phyloP scores from a whole-genome alignment of 306 rosid species.

The Amphicarpaea edgeworthii region DNA sequence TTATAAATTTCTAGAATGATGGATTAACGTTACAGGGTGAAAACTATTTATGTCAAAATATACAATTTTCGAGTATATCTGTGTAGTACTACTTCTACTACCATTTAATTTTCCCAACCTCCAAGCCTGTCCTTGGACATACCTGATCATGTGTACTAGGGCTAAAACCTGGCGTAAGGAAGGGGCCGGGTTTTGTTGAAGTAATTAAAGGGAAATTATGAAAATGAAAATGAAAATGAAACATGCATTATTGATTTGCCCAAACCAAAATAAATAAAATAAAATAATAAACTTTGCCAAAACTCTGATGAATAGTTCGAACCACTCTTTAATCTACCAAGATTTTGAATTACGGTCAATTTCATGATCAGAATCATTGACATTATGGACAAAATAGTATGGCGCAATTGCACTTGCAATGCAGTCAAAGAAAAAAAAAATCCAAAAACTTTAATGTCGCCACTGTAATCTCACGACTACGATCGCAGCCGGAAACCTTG shows the following conservation, averaged over 20 bases:
- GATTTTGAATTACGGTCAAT: too few relatives aligned
- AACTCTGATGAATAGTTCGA: too few relatives aligned
- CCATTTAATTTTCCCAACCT: not conserved
- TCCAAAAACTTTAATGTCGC: not conserved
- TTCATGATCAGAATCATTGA: too few relatives aligned
- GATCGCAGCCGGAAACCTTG: not conserved
- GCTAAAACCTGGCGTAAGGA: conserved; percentile 2
- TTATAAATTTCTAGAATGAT: conserved; percentile 21
- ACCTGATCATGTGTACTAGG: not conserved
- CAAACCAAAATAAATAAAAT: too few relatives aligned
- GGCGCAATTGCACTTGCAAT: not conserved
- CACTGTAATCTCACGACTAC: not conserved
- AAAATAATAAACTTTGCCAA: too few relatives aligned
- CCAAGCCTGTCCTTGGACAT: conserved; percentile 6
- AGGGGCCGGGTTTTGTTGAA: not conserved
- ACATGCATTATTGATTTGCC: too few relatives aligned
- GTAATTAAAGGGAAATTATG: not conserved
- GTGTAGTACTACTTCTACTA: not conserved
- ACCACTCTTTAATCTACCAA: too few relatives aligned
- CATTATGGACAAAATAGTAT: not conserved
- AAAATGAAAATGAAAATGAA: not conserved
- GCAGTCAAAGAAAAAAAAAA: not conserved
- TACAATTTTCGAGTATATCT: not conserved
- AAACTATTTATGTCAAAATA: not conserved
- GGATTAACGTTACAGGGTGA: conserved; percentile 17